These are phyloP conservation scores for Fragaria iinumae DNA, from an alignment of 306 rosid species.

Conservation along the genomic window DNA sequence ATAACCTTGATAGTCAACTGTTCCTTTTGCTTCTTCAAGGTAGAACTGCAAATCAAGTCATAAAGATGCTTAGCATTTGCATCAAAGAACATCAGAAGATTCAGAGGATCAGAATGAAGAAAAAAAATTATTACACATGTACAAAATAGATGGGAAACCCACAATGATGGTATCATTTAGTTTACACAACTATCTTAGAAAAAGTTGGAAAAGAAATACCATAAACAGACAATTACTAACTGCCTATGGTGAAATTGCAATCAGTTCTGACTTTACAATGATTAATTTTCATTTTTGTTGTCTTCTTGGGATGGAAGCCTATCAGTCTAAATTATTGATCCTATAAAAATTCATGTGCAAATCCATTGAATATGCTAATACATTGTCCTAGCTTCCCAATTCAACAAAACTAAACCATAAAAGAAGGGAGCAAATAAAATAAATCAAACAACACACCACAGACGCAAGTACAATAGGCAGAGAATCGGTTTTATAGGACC, in stretches of 20 bases:
- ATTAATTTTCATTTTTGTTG: neutral
- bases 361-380: neutral
- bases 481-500: conserved; percentile 12
- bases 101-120: neutral
- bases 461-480: neutral
- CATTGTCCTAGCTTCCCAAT: neutral
- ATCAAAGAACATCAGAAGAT: neutral
- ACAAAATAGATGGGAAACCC: neutral
- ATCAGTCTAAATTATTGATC: neutral
- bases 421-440: neutral
- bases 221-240: neutral
- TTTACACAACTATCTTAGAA: neutral
- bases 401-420: neutral
- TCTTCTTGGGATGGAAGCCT: neutral
- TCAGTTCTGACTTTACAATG: neutral
- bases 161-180: neutral
- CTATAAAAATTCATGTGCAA: neutral
- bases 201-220: neutral
- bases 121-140: conserved; percentile 11
- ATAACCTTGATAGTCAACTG: conserved; percentile 90
- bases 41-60: conserved; percentile 60
- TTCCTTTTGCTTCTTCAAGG: conserved; percentile 88
- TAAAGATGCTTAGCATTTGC: neutral
- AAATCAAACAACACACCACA: neutral
- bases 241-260: neutral